Evolutionary conservation across 805 yeast genomes (phyloP).

Genomic region (Saccharomycopsis babjevae): DNA sequence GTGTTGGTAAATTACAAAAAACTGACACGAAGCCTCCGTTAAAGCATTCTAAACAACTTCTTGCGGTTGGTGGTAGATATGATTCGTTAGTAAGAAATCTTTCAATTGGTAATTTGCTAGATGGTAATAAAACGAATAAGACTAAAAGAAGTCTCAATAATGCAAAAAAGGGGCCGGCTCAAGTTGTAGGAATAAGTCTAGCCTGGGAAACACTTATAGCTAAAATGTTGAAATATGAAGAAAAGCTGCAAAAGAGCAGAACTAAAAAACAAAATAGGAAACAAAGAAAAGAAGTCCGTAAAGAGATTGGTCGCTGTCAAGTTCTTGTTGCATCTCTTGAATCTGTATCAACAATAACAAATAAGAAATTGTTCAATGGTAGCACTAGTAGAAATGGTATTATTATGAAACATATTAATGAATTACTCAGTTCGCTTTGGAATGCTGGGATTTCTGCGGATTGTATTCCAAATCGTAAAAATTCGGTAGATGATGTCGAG

Average conservation of each 20-base stretch:
- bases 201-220: conserved; percentile 59
- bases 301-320: conserved; percentile 46
- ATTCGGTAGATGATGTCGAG: not conserved
- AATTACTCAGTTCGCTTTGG: conserved; percentile 62
- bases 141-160: not conserved
- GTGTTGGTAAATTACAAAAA: not conserved
- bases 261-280: conserved; percentile 7
- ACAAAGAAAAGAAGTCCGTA: not conserved
- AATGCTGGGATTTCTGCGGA: conserved; percentile 71
- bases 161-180: conserved; percentile 14
- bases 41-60: conserved; percentile 28
- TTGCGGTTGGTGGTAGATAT: conserved; percentile 93
- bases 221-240: conserved; percentile 39
- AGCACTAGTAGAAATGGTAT: conserved; percentile 38
- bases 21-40: not conserved
- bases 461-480: conserved; percentile 36
- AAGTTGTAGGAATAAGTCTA: conserved; percentile 81
- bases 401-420: conserved; percentile 26
- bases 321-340: conserved; percentile 68
- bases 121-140: conserved; percentile 20
- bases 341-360: not conserved
- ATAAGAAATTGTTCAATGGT: conserved; percentile 24
- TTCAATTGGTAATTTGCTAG: conserved; percentile 28
- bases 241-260: conserved; percentile 24
- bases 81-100: conserved; percentile 61